A percentile compares a stretch with the other conserved stretches of the same genome.
These are phyloP conservation scores for Parathielavia hyrcaniae DNA, from an alignment of 495 filamentous ascomycete species.

Conservation along the genomic window DNA sequence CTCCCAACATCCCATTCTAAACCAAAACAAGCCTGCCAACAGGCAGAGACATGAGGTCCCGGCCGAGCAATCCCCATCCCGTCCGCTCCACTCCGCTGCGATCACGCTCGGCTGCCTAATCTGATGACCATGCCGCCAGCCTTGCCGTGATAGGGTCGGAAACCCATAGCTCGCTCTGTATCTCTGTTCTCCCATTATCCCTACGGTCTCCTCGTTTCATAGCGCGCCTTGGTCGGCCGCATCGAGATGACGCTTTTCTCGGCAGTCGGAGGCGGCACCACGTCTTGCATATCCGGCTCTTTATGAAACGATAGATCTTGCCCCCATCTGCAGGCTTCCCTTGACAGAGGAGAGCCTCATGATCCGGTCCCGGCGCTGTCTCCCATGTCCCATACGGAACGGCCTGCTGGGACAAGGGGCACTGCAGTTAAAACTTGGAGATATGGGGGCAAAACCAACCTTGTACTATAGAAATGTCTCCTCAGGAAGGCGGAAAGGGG, in stretches of 20 bases:
- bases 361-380: no score
- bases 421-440: background rate
- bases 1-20: conserved; percentile 55
- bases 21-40: conserved; percentile 6
- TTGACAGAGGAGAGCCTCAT: background rate
- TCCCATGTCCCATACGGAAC: no score
- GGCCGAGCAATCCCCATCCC: background rate
- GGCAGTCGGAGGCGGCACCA: background rate
- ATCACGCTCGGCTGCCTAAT: conserved; percentile 23
- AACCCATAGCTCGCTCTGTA: background rate
- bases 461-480: conserved; percentile 9
- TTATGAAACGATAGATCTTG: conserved; percentile 7
- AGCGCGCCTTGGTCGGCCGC: background rate
- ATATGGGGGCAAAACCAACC: background rate
- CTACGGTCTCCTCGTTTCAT: background rate
- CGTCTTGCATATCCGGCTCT: conserved; percentile 6
- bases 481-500: background rate
- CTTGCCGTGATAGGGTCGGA: background rate
- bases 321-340: background rate
- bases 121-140: conserved; percentile 21
- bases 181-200: conserved; percentile 3
- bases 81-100: conserved; percentile 21
- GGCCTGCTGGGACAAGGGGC: no score
- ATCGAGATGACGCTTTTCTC: background rate
- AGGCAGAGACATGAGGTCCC: conserved; percentile 10